A percentile compares a stretch with the other conserved stretches of the same genome.
These are phyloP conservation scores for Russula lepida DNA, from an alignment of 768 basidiomycete species.

Conservation along the genomic window DNA sequence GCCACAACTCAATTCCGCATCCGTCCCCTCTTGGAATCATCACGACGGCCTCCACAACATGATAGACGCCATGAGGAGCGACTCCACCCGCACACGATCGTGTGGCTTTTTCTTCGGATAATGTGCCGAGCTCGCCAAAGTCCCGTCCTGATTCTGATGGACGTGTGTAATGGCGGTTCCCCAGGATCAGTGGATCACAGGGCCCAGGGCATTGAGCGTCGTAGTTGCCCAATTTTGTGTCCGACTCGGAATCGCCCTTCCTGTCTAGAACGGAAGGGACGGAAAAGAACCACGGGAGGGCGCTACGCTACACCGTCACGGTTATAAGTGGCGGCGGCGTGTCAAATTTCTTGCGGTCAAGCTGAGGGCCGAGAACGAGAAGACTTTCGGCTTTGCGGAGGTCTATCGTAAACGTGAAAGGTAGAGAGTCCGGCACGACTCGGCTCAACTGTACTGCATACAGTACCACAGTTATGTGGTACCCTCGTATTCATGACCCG, in stretches of 20 bases:
- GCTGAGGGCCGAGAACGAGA: not conserved
- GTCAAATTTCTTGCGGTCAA: not conserved
- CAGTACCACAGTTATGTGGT: not conserved
- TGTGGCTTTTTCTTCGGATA: not conserved
- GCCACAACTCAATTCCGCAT: not conserved
- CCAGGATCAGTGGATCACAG: not conserved
- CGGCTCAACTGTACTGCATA: not conserved
- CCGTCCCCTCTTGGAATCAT: not conserved
- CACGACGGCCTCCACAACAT: not conserved
- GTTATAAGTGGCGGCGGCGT: conserved; percentile 1
- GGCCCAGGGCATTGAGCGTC: not conserved
- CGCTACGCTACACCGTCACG: not conserved
- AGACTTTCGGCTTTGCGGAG: not conserved
- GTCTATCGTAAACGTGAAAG: too few species aligned
- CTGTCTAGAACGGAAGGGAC: not conserved
- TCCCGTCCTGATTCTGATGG: conserved; percentile 10
- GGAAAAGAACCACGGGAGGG: not conserved
- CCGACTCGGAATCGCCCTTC: not conserved
- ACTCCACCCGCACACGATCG: not conserved
- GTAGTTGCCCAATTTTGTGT: not conserved
- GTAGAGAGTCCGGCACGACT: not conserved
- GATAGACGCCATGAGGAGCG: not conserved
- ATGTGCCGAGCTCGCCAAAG: not conserved
- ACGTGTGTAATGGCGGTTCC: not conserved
- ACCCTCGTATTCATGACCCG: not conserved